A percentile compares a stretch with the other conserved stretches of the same genome.
Evolutionary conservation across 2,329 filamentous ascomycete genomes (phyloP).

Genomic region (Colletotrichum endophyticum): DNA sequence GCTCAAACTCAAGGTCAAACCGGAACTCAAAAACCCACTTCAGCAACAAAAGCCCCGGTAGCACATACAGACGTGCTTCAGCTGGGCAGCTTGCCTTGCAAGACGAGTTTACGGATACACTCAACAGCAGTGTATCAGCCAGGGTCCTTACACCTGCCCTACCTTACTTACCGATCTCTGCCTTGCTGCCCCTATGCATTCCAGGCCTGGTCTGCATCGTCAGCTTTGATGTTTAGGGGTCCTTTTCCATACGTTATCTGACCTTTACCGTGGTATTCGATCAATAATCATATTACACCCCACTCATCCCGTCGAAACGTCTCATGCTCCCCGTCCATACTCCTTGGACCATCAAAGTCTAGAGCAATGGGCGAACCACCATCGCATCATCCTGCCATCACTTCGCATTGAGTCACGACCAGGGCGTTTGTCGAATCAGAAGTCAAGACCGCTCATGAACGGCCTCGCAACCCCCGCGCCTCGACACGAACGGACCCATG

Average conservation of each 20-base stretch:
- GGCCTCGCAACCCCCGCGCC: neutral
- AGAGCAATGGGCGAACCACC: neutral
- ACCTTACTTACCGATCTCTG: neutral
- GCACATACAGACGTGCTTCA: neutral
- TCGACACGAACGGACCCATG: neutral
- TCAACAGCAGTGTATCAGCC: neutral
- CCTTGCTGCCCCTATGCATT: neutral
- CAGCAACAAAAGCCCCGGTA: neutral
- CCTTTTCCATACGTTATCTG: neutral
- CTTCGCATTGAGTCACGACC: conserved; percentile 14
- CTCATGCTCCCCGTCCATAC: neutral
- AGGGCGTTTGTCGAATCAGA: conserved; percentile 3
- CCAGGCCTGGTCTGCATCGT: neutral
- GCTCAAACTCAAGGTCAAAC: neutral
- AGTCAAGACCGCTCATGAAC: neutral
- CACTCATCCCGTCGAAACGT: neutral
- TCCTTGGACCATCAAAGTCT: neutral
- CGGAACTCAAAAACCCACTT: neutral
- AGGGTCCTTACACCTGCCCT: neutral
- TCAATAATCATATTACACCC: conserved; percentile 3
- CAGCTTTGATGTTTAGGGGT: neutral
- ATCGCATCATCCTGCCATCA: conserved; percentile 10
- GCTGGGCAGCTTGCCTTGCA: neutral
- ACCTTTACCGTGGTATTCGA: neutral
- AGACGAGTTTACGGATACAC: neutral